phyloP scores from a whole-genome alignment of 163 green algal species.

The Scenedesmus sp. region DNA sequence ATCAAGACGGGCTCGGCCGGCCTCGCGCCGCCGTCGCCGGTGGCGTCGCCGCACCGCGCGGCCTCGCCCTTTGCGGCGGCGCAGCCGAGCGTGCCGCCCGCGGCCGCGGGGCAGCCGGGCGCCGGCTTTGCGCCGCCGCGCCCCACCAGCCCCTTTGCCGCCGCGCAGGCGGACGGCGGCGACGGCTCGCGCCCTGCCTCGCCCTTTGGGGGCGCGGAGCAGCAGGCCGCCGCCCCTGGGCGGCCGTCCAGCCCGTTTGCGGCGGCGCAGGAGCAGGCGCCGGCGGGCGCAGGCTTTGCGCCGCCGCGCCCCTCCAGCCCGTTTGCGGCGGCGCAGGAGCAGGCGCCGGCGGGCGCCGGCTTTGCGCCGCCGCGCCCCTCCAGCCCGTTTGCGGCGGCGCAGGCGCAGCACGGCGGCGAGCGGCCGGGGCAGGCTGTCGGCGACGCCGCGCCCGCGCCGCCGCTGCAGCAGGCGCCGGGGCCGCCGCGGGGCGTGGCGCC shows the following conservation, averaged over 20 bases:
- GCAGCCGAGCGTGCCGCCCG: not conserved
- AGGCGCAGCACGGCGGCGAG: too few species aligned
- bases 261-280: constrained; percentile 11
- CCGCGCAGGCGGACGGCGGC: not conserved
- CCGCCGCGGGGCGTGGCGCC: too few species aligned
- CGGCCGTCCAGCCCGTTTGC: constrained; percentile 15
- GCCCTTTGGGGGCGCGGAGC: not conserved
- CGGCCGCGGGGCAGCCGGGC: not conserved
- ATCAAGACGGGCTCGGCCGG: too few species aligned
- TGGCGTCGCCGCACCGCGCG: not conserved
- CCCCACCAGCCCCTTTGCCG: constrained; percentile 27
- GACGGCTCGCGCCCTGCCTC: not conserved
- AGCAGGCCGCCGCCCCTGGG: not conserved
- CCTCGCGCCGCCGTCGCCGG: not conserved
- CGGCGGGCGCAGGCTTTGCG: not conserved
- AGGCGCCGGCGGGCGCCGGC: too few species aligned
- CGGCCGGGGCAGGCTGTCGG: too few species aligned
- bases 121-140: not conserved
- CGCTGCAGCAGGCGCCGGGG: too few species aligned
- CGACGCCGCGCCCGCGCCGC: too few species aligned
- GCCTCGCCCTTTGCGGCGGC: constrained; percentile 3
- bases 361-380: not conserved
- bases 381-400: too few species aligned
- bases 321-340: not conserved
- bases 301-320: not conserved